Evolutionary conservation across 2,329 filamentous ascomycete genomes (phyloP).

Genomic region (Colletotrichum coccodes): DNA sequence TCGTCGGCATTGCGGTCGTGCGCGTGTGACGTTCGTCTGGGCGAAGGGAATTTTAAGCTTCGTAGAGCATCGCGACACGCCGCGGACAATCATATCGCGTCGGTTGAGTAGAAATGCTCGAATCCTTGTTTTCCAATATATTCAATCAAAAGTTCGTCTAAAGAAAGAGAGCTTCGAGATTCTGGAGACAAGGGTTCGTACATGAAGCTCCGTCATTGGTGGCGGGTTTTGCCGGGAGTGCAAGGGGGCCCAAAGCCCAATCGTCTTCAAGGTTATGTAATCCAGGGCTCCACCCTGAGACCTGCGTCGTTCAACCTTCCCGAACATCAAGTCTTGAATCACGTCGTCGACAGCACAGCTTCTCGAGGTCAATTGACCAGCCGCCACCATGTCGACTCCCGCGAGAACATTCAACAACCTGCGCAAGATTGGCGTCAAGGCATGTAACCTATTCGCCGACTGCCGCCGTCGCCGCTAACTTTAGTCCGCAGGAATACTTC

Average conservation of each 20-base stretch:
- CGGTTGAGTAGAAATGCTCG: neutral
- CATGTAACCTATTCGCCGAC: conserved; percentile 47
- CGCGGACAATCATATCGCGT: conserved; percentile 46
- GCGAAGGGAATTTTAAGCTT: conserved; percentile 34
- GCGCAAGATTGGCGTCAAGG: conserved; percentile 89
- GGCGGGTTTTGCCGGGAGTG: conserved; percentile 24
- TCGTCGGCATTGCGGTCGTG: conserved; percentile 31
- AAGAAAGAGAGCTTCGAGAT: conserved; percentile 18
- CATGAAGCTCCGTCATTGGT: conserved; percentile 34
- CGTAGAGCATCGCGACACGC: conserved; percentile 42
- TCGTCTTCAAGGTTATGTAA: conserved; percentile 27
- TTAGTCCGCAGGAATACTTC: conserved; percentile 77
- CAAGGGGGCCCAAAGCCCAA: conserved; percentile 20
- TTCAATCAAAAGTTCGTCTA: neutral
- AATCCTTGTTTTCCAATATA: neutral
- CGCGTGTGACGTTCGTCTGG: conserved; percentile 13
- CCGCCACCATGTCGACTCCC: conserved; percentile 85
- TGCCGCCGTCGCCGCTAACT: conserved; percentile 22
- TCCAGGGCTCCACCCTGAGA: conserved; percentile 14
- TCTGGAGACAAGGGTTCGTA: conserved; percentile 15
- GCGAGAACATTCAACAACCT: conserved; percentile 87
- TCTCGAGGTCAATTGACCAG: conserved; percentile 43
- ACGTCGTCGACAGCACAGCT: conserved; percentile 29
- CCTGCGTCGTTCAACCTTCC: conserved; percentile 27
- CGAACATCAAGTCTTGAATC: conserved; percentile 31